Evolutionary conservation across 441 rosid genomes (phyloP).

Genomic region (Biscutella laevigata): DNA sequence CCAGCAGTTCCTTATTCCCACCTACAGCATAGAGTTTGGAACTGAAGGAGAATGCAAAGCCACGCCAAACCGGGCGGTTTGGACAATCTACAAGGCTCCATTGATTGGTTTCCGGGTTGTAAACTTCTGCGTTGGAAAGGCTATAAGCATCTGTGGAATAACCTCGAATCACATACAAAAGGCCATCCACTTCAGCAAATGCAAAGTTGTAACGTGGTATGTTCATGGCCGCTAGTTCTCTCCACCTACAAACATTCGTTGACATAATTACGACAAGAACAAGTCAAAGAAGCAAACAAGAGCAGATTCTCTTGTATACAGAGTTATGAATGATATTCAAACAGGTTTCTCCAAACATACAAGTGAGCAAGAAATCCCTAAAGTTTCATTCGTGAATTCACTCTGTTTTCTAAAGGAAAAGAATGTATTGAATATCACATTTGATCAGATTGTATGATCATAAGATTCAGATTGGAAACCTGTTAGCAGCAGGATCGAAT

Average conservation of each 20-base stretch:
- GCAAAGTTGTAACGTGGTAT: conserved; percentile 86
- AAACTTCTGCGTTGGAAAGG: conserved; percentile 71
- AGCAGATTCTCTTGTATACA: too few relatives aligned
- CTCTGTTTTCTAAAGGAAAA: too few relatives aligned
- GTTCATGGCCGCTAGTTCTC: conserved; percentile 64
- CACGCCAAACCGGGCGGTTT: conserved; percentile 88
- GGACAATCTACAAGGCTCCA: conserved; percentile 72
- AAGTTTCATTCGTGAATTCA: not conserved
- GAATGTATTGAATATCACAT: not conserved
- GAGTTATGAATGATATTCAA: too few relatives aligned
- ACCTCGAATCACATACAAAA: conserved; percentile 74
- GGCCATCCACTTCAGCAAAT: conserved; percentile 64
- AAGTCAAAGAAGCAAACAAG: not conserved
- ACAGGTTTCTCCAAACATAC: too few relatives aligned
- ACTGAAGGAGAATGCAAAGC: conserved; percentile 63
- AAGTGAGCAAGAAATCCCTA: too few relatives aligned
- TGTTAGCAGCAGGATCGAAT: conserved; percentile 74
- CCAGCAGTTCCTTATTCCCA: conserved; percentile 25
- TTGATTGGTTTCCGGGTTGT: conserved; percentile 49
- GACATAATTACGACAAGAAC: not conserved
- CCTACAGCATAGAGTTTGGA: conserved; percentile 86
- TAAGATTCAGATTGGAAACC: conserved; percentile 33
- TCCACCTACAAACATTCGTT: conserved; percentile 51
- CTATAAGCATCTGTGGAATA: conserved; percentile 53
- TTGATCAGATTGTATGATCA: not conserved